A percentile compares a stretch with the other conserved stretches of the same genome.
phyloP scores from a whole-genome alignment of 352 stramenopile genomes.

The Phytopythium chamaehyphon region DNA sequence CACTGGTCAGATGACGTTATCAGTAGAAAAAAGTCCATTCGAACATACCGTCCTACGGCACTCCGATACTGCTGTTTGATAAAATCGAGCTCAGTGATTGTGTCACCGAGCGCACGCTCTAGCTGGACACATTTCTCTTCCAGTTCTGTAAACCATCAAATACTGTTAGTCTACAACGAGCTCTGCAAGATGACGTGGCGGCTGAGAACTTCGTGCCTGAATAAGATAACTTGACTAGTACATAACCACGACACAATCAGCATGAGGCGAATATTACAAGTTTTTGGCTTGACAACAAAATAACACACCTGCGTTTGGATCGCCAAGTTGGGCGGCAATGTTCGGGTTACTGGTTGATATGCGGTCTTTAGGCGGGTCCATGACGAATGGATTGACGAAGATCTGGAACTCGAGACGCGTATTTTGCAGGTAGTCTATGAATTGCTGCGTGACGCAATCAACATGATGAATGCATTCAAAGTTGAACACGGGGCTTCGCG shows the following conservation, averaged over 20 bases:
- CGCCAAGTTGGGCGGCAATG: slow-evolving; percentile 61
- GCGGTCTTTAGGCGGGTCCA: slow-evolving; percentile 78
- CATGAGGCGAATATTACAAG: too few species aligned
- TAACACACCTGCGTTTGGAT: slow-evolving; percentile 32
- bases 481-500: slow-evolving; percentile 85
- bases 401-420: slow-evolving; percentile 83
- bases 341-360: slow-evolving; percentile 73
- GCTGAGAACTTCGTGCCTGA: slow-evolving; percentile 10
- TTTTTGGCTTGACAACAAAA: neutral
- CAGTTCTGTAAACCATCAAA: slow-evolving; percentile 27
- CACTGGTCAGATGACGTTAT: neutral
- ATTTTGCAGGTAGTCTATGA: slow-evolving; percentile 83
- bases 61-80: slow-evolving; percentile 46
- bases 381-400: slow-evolving; percentile 88
- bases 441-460: slow-evolving; percentile 80
- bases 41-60: slow-evolving; percentile 41
- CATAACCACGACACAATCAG: neutral
- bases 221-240: slow-evolving; percentile 37
- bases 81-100: slow-evolving; percentile 42
- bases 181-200: neutral
- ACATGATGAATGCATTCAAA: slow-evolving; percentile 89
- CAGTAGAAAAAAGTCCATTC: neutral
- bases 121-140: slow-evolving; percentile 45
- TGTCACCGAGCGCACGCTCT: slow-evolving; percentile 33
- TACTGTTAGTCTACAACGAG: neutral